Conservation (phyloP, 352 stramenopile genomes). For the Phytophthora chlamydospora region DNA sequence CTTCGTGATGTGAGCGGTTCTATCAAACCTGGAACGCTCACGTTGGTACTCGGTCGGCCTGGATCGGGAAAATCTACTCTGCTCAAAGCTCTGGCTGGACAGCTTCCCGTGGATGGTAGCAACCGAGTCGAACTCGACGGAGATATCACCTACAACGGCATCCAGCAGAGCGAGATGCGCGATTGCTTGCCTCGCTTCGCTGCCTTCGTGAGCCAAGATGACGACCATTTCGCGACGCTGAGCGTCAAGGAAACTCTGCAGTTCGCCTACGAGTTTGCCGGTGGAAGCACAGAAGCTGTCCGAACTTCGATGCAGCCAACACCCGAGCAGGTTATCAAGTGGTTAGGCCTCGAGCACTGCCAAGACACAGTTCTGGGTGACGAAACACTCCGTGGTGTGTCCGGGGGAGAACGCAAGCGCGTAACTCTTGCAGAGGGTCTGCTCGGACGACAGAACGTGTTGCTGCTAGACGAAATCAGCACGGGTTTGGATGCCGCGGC, state of each 20-base stretch:
- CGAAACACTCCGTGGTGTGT: conserved; percentile 56
- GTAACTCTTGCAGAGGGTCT: conserved; percentile 85
- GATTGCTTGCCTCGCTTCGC: conserved; percentile 17
- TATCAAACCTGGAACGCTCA: conserved; percentile 36
- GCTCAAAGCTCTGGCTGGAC: conserved; percentile 39
- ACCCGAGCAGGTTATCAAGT: conserved; percentile 22
- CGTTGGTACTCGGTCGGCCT: conserved; percentile 34
- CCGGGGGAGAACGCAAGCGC: conserved; percentile 89
- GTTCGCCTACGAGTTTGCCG: conserved; percentile 87
- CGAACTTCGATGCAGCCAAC: not conserved
- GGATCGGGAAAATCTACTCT: conserved; percentile 47
- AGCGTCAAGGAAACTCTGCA: conserved; percentile 91
- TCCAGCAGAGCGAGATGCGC: conserved; percentile 9
- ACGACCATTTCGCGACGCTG: conserved; percentile 84
- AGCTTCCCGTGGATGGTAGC: conserved; percentile 29
- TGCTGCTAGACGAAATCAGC: conserved; percentile 63
- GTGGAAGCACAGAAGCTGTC: not conserved
- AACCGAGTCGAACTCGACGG: conserved; percentile 29
- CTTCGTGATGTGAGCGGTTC: conserved; percentile 30
- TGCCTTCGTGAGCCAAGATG: conserved; percentile 45
- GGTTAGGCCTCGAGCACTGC: conserved; percentile 42
- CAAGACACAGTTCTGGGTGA: conserved; percentile 55
- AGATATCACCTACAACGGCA: conserved; percentile 34
- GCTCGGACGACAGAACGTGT: conserved; percentile 68
- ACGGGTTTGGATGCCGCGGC: conserved; percentile 40